Percentiles rank a stretch among this genome's conserved stretches.
phyloP scores from a whole-genome alignment of 495 filamentous ascomycete genomes.

The Rostrohypoxylon terebratum region DNA sequence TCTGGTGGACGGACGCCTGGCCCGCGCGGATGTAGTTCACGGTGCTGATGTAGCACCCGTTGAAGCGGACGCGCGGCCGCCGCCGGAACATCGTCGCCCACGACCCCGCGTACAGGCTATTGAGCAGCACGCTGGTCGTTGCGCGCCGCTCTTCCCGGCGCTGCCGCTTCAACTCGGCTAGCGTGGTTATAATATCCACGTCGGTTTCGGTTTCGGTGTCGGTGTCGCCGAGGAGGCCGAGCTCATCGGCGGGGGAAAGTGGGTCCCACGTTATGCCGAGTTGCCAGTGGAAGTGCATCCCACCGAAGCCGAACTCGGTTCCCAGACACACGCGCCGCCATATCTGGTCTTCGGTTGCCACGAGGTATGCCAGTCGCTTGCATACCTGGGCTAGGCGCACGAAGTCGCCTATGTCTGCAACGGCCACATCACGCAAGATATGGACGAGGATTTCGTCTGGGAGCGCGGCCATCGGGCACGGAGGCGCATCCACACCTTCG shows the following conservation, averaged over 20 bases:
- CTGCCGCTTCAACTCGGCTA: slow-evolving; percentile 43
- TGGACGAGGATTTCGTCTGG: slow-evolving; percentile 87
- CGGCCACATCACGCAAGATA: slow-evolving; percentile 75
- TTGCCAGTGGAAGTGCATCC: slow-evolving; percentile 86
- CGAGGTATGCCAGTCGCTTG: slow-evolving; percentile 86
- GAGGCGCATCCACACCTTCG: slow-evolving; percentile 74
- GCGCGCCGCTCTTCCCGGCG: slow-evolving; percentile 50
- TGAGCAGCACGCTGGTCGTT: slow-evolving; percentile 55
- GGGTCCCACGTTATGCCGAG: slow-evolving; percentile 72
- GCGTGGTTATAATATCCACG: slow-evolving; percentile 40
- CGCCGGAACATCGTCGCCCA: slow-evolving; percentile 79
- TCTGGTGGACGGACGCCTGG: slow-evolving; percentile 64
- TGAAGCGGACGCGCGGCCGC: slow-evolving; percentile 90
- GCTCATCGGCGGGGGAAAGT: slow-evolving; percentile 56
- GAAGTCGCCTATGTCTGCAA: slow-evolving; percentile 82
- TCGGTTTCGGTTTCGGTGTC: slow-evolving; percentile 1
- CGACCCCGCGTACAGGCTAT: slow-evolving; percentile 58
- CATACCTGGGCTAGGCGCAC: slow-evolving; percentile 84
- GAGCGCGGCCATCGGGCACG: slow-evolving; percentile 80
- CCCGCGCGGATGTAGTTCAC: slow-evolving; percentile 93
- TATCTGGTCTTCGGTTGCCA: slow-evolving; percentile 85
- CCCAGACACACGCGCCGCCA: slow-evolving; percentile 84
- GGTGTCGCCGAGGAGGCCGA: slow-evolving; percentile 7
- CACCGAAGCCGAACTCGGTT: slow-evolving; percentile 77
- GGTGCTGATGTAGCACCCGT: slow-evolving; percentile 94